Percentiles rank a stretch among this genome's conserved stretches.
phyloP scores from a whole-genome alignment of 2,329 filamentous ascomycete genomes.

The Myotisia sp. region DNA sequence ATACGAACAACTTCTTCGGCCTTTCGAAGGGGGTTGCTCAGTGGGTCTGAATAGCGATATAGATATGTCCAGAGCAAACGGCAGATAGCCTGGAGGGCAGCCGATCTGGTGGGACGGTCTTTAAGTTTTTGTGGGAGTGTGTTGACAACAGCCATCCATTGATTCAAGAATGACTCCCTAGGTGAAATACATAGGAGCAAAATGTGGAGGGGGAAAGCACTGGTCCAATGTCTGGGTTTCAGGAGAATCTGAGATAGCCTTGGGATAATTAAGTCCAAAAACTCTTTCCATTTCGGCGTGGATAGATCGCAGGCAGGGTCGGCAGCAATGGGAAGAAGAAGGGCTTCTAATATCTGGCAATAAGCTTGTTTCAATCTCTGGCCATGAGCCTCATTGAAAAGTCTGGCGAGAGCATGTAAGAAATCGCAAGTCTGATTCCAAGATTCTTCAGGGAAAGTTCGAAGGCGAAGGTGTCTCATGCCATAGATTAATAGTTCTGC shows the following conservation, averaged over 20 bases:
- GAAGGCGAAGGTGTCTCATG: slow-evolving; percentile 78
- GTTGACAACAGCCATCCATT: slow-evolving; percentile 73
- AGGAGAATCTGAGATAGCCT: slow-evolving; percentile 70
- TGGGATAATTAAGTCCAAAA: slow-evolving; percentile 63
- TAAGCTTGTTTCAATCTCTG: slow-evolving; percentile 86
- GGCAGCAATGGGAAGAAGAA: slow-evolving; percentile 75
- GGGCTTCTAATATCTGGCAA: slow-evolving; percentile 75
- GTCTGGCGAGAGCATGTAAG: slow-evolving; percentile 61
- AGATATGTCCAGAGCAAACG: slow-evolving; percentile 89
- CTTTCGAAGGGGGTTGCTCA: slow-evolving; percentile 56
- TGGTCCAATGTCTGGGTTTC: slow-evolving; percentile 84
- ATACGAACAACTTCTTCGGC: slow-evolving; percentile 80
- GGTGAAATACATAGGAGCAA: slow-evolving; percentile 80
- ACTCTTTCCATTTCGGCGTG: slow-evolving; percentile 72
- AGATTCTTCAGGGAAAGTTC: slow-evolving; percentile 53
- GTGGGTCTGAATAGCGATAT: slow-evolving; percentile 63
- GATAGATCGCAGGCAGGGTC: slow-evolving; percentile 64
- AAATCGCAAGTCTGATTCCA: slow-evolving; percentile 88
- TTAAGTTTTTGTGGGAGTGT: slow-evolving; percentile 69
- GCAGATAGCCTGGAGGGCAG: slow-evolving; percentile 78
- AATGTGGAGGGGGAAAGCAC: slow-evolving; percentile 75
- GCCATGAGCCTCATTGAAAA: slow-evolving; percentile 76
- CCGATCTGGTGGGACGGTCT: slow-evolving; percentile 61
- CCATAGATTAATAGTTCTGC: slow-evolving; percentile 77
- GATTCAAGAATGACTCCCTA: slow-evolving; percentile 64